Percentiles rank a stretch among this genome's conserved stretches.
These are phyloP conservation scores for Melampsora larici-populina DNA, from an alignment of 1,284 basidiomycete genomes.

Conservation along the genomic window DNA sequence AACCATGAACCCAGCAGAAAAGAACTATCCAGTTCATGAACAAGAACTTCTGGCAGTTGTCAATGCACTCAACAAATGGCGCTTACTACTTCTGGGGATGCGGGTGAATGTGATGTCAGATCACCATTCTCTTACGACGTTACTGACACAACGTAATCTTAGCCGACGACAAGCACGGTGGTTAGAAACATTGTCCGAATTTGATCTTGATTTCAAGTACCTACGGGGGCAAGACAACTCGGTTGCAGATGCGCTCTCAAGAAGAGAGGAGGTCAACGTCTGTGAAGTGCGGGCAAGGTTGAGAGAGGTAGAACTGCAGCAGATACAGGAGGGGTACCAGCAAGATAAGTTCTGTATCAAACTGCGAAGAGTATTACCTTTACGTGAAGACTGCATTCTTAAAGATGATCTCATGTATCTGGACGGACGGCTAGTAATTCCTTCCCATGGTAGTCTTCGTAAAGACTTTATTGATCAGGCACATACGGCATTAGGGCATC, in stretches of 20 bases:
- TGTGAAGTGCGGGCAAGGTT: too few species aligned
- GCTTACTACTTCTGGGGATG: too few species aligned
- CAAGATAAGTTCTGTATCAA: neutral
- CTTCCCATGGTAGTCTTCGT: neutral
- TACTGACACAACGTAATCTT: too few species aligned
- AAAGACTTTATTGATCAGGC: neutral
- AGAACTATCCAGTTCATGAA: conserved; percentile 3
- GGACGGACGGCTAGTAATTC: neutral
- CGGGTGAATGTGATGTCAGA: too few species aligned
- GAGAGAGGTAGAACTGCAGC: too few species aligned
- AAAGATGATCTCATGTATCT: neutral
- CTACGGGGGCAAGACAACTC: neutral
- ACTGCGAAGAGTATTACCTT: neutral
- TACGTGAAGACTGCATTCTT: neutral
- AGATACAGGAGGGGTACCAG: too few species aligned
- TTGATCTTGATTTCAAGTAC: conserved; percentile 2
- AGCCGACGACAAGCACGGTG: too few species aligned
- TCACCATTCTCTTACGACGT: too few species aligned
- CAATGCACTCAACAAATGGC: neutral
- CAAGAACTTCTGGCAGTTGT: conserved; percentile 5
- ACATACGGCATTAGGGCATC: neutral
- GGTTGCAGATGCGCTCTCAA: neutral
- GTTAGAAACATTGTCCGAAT: neutral
- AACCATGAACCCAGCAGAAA: neutral
- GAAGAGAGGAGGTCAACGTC: neutral